Conservation (phyloP, 2,329 filamentous ascomycete species). For the Rutstroemia sp. region DNA sequence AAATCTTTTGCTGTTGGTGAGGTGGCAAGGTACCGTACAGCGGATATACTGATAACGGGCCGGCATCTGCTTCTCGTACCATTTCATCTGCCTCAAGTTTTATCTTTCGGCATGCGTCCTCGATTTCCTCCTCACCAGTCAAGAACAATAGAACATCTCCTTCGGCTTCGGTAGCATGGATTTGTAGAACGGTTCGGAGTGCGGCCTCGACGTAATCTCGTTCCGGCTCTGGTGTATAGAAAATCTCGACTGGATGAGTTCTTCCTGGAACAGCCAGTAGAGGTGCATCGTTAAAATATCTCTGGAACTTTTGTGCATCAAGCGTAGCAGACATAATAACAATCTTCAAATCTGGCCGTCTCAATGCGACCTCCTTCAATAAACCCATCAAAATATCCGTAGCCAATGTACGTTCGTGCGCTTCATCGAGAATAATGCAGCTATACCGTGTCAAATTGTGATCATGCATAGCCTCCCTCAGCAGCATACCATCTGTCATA, state of each 20-base stretch:
- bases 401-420: slow-evolving; percentile 93
- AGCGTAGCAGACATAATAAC: slow-evolving; percentile 99
- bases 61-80: slow-evolving; percentile 82
- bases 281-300: slow-evolving; percentile 92
- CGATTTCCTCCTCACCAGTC: slow-evolving; percentile 97
- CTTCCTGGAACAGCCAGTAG: slow-evolving; percentile 89
- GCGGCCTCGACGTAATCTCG: slow-evolving; percentile 95
- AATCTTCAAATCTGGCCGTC: slow-evolving; percentile 87
- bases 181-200: slow-evolving; percentile 89
- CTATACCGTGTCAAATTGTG: slow-evolving; percentile 87
- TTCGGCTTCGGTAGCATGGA: slow-evolving; percentile 86
- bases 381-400: slow-evolving; percentile 98
- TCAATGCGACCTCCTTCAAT: slow-evolving; percentile 78
- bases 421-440: slow-evolving; percentile 97
- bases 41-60: slow-evolving; percentile 83
- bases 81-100: slow-evolving; percentile 85
- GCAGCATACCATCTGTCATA: slow-evolving; percentile 99
- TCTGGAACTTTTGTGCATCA: slow-evolving; percentile 96
- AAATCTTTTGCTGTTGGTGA: slow-evolving; percentile 89
- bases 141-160: slow-evolving; percentile 92
- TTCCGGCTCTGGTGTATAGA: slow-evolving; percentile 95
- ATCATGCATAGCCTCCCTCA: slow-evolving; percentile 95
- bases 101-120: slow-evolving; percentile 92
- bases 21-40: slow-evolving; percentile 92
- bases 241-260: slow-evolving; percentile 95